phyloP scores from a whole-genome alignment of 352 stramenopile genomes.

The Globisporangium echinulatum region DNA sequence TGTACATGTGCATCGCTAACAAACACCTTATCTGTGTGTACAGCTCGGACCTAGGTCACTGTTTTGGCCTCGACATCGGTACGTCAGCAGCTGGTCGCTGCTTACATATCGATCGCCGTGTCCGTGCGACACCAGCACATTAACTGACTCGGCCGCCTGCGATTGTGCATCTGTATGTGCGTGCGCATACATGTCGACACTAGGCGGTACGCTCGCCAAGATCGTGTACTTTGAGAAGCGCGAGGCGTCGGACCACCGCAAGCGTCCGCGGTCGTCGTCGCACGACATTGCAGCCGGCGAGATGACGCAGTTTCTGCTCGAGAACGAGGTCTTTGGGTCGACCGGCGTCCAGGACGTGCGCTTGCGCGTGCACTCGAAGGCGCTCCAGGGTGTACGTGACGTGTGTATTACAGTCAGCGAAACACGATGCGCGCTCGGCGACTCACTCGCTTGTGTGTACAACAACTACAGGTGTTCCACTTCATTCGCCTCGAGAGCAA shows the following conservation, averaged over 20 bases:
- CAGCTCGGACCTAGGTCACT: conserved; percentile 80
- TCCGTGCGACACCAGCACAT: background rate
- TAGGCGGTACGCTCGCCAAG: conserved; percentile 90
- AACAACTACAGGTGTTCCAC: conserved; percentile 83
- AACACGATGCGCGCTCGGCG: too few relatives aligned
- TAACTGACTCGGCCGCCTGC: conserved; percentile 16
- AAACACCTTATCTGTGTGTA: background rate
- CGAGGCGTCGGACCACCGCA: conserved; percentile 31
- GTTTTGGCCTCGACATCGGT: conserved; percentile 83
- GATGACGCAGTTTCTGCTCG: conserved; percentile 83
- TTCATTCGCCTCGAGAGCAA: conserved; percentile 90
- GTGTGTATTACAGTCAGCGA: too few relatives aligned
- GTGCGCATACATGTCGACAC: too few relatives aligned
- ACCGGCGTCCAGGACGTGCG: conserved; percentile 87
- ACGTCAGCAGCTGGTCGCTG: background rate
- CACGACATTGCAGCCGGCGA: conserved; percentile 71
- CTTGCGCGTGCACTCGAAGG: conserved; percentile 78
- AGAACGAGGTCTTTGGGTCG: conserved; percentile 71
- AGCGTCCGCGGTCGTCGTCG: conserved; percentile 64
- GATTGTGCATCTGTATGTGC: too few relatives aligned
- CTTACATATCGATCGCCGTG: too few relatives aligned
- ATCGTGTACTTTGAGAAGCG: conserved; percentile 94
- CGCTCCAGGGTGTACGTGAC: conserved; percentile 81
- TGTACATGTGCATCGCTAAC: background rate
- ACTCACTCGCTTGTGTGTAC: background rate